Conservation (phyloP, 768 basidiomycete species). For the Kwoniella botswanensis region DNA sequence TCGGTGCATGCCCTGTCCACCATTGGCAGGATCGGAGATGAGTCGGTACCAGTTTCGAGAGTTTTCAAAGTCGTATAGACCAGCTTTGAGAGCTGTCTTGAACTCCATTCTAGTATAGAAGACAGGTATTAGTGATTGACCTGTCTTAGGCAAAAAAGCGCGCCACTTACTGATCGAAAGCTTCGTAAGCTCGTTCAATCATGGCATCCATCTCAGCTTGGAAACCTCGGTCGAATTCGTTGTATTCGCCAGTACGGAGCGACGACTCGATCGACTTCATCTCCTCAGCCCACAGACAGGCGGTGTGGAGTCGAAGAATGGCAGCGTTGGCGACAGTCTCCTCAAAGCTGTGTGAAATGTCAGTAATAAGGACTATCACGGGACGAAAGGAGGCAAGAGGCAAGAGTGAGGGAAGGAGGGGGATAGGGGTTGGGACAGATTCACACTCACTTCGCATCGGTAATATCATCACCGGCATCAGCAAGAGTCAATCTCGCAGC, state of each 20-base stretch:
- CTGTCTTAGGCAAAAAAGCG: background rate
- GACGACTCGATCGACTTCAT: conserved; percentile 68
- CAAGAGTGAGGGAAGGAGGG: no score
- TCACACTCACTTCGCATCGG: conserved; percentile 77
- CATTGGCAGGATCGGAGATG: conserved; percentile 75
- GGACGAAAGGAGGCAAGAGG: no score
- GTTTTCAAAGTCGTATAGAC: conserved; percentile 93
- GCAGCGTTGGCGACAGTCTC: conserved; percentile 97
- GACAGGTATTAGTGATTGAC: conserved; percentile 15
- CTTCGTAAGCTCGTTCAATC: conserved; percentile 77
- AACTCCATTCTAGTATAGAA: conserved; percentile 72
- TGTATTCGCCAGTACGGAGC: conserved; percentile 72
- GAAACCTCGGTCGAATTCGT: conserved; percentile 83
- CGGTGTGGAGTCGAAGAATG: conserved; percentile 87
- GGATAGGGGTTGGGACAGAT: background rate
- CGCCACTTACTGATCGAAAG: conserved; percentile 77
- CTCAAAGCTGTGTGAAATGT: conserved; percentile 68
- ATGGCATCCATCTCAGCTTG: conserved; percentile 87
- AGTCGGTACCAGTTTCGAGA: conserved; percentile 95
- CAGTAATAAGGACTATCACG: background rate
- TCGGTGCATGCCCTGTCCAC: conserved; percentile 73
- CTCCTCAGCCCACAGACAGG: conserved; percentile 88
- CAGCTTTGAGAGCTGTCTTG: conserved; percentile 93
- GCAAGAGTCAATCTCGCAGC: conserved; percentile 89
- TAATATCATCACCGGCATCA: conserved; percentile 95